Base-by-base conservation (phyloP, 305 asterid genomes). In the Nicotiana rustica region DNA sequence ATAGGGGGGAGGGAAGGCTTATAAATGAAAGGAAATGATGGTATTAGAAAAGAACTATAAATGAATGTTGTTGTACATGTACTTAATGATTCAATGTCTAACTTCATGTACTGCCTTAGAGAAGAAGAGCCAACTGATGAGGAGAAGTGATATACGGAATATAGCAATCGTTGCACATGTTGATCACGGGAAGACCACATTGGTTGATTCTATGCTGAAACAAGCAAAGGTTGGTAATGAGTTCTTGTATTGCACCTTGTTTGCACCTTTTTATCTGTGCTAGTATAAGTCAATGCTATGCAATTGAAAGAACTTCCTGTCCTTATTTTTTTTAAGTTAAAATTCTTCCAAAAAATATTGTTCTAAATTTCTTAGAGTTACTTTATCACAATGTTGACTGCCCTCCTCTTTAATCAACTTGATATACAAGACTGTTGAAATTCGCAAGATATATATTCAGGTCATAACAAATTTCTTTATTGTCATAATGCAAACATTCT, bases 81-180 rank as follows among this genome's bases (percentile, higher is more conserved):
- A 9, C n/a, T 65, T 56, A 17, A 17, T 21, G 71, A 41, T 77
- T 17, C 65, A 55, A 80, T 84, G 61, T 71, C 9, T 82, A 79
- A 81, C 81, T 82, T 82, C 31, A 85, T 83, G 61, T 60, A 71
- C 70, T 86, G 65, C 83, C 52, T 81, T 86, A 93, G 98, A 92
- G 87, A 89, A 81, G 77, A 92, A 85, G 93, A 61, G 33, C 83
- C 95, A 91, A 84, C 82, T 96, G 90, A 81, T 90, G 36, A 91
- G 98, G 89, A 92, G 98, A 88, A 86, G 60, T 81, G 99, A 91
- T 82, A 86, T 96, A 85, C 90, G 99, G 60, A 95, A 95, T 86
- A 95, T 95, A 69, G 98, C 99, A 21, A 95, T 96, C 83, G 98
- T 96, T 84, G 99, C 99, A 17, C 99, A 96, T 82, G 99, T 96